phyloP scores from a whole-genome alignment of 495 filamentous ascomycete genomes.

The Recurvomyces mirabilis region DNA sequence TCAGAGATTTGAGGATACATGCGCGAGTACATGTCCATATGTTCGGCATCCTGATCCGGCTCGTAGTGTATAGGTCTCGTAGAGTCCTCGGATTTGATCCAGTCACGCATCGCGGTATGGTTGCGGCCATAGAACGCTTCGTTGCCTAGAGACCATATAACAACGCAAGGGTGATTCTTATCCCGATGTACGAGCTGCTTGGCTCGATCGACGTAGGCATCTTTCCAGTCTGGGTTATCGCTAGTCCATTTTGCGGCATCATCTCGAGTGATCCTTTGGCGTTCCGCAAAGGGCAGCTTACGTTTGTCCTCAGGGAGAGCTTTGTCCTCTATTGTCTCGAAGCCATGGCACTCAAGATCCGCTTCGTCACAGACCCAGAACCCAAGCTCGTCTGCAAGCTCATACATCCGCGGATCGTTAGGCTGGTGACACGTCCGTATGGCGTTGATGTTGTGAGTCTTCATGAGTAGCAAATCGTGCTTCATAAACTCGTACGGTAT shows the following conservation, averaged over 20 bases:
- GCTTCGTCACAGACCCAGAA: constrained; percentile 63
- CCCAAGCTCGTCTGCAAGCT: constrained; percentile 56
- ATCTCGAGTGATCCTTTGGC: constrained; percentile 41
- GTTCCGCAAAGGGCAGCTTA: constrained; percentile 39
- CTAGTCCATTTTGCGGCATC: constrained; percentile 46
- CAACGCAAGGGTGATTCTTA: constrained; percentile 53
- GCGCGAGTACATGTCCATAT: constrained; percentile 53
- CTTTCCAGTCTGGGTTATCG: constrained; percentile 52
- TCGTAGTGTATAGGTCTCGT: constrained; percentile 57
- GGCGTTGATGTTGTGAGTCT: constrained; percentile 25
- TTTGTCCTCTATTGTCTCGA: constrained; percentile 33
- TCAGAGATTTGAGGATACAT: constrained; percentile 52
- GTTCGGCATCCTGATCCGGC: constrained; percentile 44
- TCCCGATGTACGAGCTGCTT: constrained; percentile 52
- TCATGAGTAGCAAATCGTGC: constrained; percentile 23
- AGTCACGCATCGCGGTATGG: constrained; percentile 52
- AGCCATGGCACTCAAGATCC: constrained; percentile 61
- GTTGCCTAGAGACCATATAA: constrained; percentile 63
- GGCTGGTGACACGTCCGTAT: constrained; percentile 24
- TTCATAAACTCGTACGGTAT: constrained; percentile 22
- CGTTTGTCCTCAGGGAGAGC: constrained; percentile 35
- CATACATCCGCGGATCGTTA: constrained; percentile 31
- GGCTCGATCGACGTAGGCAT: constrained; percentile 55
- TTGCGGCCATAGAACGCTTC: constrained; percentile 59
- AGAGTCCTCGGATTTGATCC: constrained; percentile 43